These are phyloP conservation scores for Piloderma croceum DNA, from an alignment of 768 basidiomycete genomes.

Conservation along the genomic window DNA sequence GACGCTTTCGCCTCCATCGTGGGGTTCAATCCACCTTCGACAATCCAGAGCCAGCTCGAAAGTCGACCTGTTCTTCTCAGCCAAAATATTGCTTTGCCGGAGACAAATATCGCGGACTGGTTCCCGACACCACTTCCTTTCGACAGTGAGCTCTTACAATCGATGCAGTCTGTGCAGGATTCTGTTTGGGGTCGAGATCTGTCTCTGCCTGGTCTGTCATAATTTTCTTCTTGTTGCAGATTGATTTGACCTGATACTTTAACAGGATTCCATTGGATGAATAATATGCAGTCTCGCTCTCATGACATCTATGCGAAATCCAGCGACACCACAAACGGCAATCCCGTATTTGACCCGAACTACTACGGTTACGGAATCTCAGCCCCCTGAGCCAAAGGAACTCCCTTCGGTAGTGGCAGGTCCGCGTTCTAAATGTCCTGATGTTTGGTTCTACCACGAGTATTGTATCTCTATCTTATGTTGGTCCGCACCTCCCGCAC, in stretches of 20 bases:
- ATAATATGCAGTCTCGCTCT: conserved; percentile 24
- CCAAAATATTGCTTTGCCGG: conserved; percentile 16
- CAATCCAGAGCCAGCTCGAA: not conserved
- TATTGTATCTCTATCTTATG: no score
- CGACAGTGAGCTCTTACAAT: conserved; percentile 55
- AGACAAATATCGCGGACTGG: conserved; percentile 32
- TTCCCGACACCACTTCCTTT: conserved; percentile 53
- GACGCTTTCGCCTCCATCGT: conserved; percentile 45
- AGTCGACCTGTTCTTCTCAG: not conserved
- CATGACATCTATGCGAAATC: conserved; percentile 13
- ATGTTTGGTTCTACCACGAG: no score
- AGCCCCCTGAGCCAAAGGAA: no score
- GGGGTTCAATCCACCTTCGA: conserved; percentile 36
- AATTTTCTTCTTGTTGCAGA: not conserved
- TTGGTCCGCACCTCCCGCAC: no score
- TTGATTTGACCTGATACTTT: not conserved
- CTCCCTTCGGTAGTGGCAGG: no score
- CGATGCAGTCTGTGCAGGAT: conserved; percentile 54
- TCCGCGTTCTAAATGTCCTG: no score
- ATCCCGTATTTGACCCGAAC: no score
- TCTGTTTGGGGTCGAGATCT: conserved; percentile 51
- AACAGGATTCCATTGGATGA: conserved; percentile 33
- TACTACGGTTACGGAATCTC: no score
- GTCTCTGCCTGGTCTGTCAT: conserved; percentile 44
- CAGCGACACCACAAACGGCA: conserved; percentile 12